These are phyloP conservation scores for Penicillium waksmanii DNA, from an alignment of 495 filamentous ascomycete species.

Conservation along the genomic window DNA sequence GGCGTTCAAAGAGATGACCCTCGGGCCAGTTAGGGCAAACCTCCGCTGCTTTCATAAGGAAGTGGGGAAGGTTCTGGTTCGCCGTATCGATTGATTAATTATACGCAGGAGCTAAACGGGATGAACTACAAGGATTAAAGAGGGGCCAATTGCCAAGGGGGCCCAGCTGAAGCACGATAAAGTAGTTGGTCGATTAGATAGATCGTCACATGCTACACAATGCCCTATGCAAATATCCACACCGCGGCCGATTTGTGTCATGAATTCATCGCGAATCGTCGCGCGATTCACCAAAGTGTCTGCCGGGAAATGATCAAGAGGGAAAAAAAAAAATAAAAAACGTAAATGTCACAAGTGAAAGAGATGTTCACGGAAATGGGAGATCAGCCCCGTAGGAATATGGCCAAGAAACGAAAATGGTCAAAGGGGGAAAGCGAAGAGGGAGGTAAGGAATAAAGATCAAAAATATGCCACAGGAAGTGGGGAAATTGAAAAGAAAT, in stretches of 20 bases:
- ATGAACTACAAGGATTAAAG: background rate
- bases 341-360: slow-evolving; percentile 21
- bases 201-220: slow-evolving; percentile 11
- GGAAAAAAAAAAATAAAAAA: background rate
- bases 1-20: slow-evolving; percentile 2
- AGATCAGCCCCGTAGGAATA: slow-evolving; percentile 11
- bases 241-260: slow-evolving; percentile 24
- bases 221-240: slow-evolving; percentile 4
- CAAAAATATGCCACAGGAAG: slow-evolving; percentile 9
- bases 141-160: background rate
- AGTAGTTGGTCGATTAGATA: slow-evolving; percentile 11
- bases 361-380: slow-evolving; percentile 24
- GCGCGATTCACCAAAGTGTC: slow-evolving; percentile 13
- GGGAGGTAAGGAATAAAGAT: slow-evolving; percentile 13
- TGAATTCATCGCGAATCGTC: slow-evolving; percentile 20
- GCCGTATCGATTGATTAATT: background rate
- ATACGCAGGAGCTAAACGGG: background rate
- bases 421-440: slow-evolving; percentile 6
- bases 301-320: slow-evolving; percentile 1
- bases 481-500: slow-evolving; percentile 4
- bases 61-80: background rate
- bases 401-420: slow-evolving; percentile 20
- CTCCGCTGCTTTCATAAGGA: background rate
- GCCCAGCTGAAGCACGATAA: slow-evolving; percentile 2
- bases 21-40: slow-evolving; percentile 2